Base-by-base conservation (phyloP, 2,329 filamentous ascomycete species). In the Pseudohalonectria lignicola region DNA sequence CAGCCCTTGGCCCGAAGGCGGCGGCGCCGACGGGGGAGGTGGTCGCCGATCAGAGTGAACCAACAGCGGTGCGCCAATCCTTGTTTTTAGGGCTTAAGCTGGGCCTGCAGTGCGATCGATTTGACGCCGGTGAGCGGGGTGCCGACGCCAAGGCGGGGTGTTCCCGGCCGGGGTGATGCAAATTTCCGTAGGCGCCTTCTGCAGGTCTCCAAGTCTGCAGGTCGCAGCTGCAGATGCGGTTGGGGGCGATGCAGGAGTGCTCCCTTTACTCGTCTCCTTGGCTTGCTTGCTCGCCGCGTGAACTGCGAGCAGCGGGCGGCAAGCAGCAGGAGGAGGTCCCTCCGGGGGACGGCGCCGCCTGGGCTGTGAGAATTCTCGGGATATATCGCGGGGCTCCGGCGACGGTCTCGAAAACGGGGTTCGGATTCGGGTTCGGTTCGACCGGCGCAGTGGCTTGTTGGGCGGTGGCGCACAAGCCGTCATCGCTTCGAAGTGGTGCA, bases 401-500 rank as follows among this genome's bases (percentile, higher is more conserved):
- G 21, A 26, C 31, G 29, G 29, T 20, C 41, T 45, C 45, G 34
- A 25, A n/a, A n/a, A n/a, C n/a, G n/a, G n/a, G n/a, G n/a, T n/a
- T n/a, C n/a, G n/a, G n/a, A n/a, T n/a, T n/a, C n/a, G n/a, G n/a
- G n/a, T n/a, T n/a, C n/a, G n/a, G n/a, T n/a, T n/a, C n/a, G n/a
- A n/a, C n/a, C n/a, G n/a, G n/a, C n/a, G n/a, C n/a, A n/a, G n/a
- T n/a, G n/a, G n/a, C n/a, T 51, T 47, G 50, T 49, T 49, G 47
- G 44, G 47, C 46, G 55, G 55, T 56, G 54, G 51, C 59, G 53
- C 55, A 50, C 56, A 54, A 54, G 53, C 56, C 57, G 57, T 66
- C 63, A 66, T 66, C 51, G 59, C 64, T 59, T 55, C 56, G 52
- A 53, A 46, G 43, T 46, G 44, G 48, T 49, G 18, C 15, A 16